Base-by-base conservation (phyloP, 2,329 filamentous ascomycete genomes). In the Trichoderma semiorbis region DNA sequence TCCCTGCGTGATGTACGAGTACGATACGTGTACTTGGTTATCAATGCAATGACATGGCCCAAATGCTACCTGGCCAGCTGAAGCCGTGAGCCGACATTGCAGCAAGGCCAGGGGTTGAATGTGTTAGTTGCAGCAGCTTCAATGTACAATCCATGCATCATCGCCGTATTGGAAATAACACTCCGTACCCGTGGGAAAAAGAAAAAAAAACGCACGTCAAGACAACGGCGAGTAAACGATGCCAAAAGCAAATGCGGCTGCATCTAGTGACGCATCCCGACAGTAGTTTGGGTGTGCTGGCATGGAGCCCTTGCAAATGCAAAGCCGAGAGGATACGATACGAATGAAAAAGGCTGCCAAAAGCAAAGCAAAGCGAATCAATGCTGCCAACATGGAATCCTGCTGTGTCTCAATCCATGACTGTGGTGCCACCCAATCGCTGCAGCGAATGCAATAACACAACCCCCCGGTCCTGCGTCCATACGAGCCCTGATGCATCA, bases 261-360 rank as follows among this genome's bases (percentile, higher is more conserved):
- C 69, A 60, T 71, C 34, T 36, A 30, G 26, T 65, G 69, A 71
- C 50, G 69, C 50, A 60, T 61, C 36, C 55, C 66, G 36, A 43
- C 69, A 71, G 69, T 71, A 71, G 69, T 71, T 50, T 71, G 43
- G 50, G 64, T 67, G 69, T 65, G 69, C 34, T 71, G 69, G 61
- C 69, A 71, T 39, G 60, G 43, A 30, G 61, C 69, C 61, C 60
- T 58, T 39, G 61, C 55, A 36, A 36, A 36, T 36, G 34, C 26
- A 21, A 67, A 67, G 18, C 24, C 55, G 30, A 69, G 7, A 18
- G 39, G 30, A 68, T 36, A 36, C 28, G 57, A 71, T 71, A 71
- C 69, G 69, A 71, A 61, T 21, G 32, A n/a, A 28, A 61, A 21
- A 69, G 36, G 55, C 55, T 32, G 55, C 39, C 16, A 39, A 39